phyloP scores from a whole-genome alignment of 2,329 filamentous ascomycete species.

The Penicillium fuscoglaucum region DNA sequence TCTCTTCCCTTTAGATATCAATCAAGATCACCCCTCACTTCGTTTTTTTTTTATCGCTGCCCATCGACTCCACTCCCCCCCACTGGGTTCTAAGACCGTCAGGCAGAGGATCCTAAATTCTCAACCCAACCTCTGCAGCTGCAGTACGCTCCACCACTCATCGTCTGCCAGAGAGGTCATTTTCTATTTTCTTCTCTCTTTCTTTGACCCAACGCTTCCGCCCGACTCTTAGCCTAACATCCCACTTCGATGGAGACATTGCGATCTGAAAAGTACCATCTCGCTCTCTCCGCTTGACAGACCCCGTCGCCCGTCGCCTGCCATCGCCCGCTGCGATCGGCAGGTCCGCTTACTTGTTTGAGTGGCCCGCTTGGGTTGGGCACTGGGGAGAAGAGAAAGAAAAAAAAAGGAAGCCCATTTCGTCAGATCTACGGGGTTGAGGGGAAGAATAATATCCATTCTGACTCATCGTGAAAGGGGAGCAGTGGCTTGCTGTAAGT shows the following conservation, averaged over 20 bases:
- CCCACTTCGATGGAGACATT: slow-evolving; percentile 38
- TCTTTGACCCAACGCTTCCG: slow-evolving; percentile 17
- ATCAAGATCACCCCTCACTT: slow-evolving; percentile 16
- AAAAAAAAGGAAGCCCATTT: slow-evolving; percentile 2
- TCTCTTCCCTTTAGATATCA: neutral
- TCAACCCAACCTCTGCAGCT: slow-evolving; percentile 28
- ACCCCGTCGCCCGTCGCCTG: slow-evolving; percentile 23
- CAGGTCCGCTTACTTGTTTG: slow-evolving; percentile 25
- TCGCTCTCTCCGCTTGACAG: slow-evolving; percentile 34
- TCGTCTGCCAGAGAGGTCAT: slow-evolving; percentile 12
- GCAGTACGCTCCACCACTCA: slow-evolving; percentile 24
- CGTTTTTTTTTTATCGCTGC: slow-evolving; percentile 12
- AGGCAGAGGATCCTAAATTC: slow-evolving; percentile 22
- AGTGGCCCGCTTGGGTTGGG: slow-evolving; percentile 21
- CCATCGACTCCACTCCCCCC: slow-evolving; percentile 18
- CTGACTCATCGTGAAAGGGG: slow-evolving; percentile 17
- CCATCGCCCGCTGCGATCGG: slow-evolving; percentile 34
- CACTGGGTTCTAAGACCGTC: slow-evolving; percentile 26
- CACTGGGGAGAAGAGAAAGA: slow-evolving; percentile 14
- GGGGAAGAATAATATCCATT: slow-evolving; percentile 13
- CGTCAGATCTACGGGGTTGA: slow-evolving; percentile 10
- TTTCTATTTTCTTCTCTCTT: slow-evolving; percentile 8
- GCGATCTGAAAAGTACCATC: slow-evolving; percentile 31
- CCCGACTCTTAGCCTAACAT: slow-evolving; percentile 23
- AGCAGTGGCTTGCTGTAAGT: slow-evolving; percentile 27